Base-by-base conservation (phyloP, 768 basidiomycete genomes). In the Xerocomus spinulosus region DNA sequence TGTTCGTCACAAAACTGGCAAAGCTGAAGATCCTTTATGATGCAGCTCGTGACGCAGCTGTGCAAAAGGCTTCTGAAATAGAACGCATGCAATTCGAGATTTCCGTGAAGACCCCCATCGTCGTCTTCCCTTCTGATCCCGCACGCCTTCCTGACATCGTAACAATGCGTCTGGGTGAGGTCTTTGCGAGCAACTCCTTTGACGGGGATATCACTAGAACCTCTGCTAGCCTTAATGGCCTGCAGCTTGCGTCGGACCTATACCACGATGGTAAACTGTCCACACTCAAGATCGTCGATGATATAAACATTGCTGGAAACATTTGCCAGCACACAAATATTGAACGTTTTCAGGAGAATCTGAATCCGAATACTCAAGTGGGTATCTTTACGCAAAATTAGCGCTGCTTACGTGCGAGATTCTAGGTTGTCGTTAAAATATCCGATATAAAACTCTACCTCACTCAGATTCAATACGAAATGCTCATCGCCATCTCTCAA, bases 21-120 rank as follows among this genome's bases (percentile, higher is more conserved):
- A 84, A 82, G 53, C 81, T 99, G 57, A 98, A 98, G 70, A 87
- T 87, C 2, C 65, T 98, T 10, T 98, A 98, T 55, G 95, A 99
- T 67, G 82, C 93, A 17, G 93, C 95, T 10, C 88, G 91, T 2
- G 83, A 90, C 62, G 95, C 82, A 18, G 96, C 96, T 32, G 92
- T 90, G 21, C 91, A 97, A 63, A 76, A 79, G 40, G 96, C 93
- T 5, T 82, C 91, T n/a, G 90, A 89, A 65, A 87, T 94, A n/a
- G 85, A 89, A 56, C 80, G 83, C 43, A 93, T 98, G 88, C 82
- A 90, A 64, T 97, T 93, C 68, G 80, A 92, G 49, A 64, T 98
- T n/a, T 82, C 84, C 21, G 74, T 98, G 60, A 91, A 87, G 68
- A 86, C 93, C 0, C 96, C 96, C 1, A 97, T 99, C 55, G 65